Base-by-base conservation (phyloP, 73 alveolate species). In the Paramecium pentaurelia region DNA sequence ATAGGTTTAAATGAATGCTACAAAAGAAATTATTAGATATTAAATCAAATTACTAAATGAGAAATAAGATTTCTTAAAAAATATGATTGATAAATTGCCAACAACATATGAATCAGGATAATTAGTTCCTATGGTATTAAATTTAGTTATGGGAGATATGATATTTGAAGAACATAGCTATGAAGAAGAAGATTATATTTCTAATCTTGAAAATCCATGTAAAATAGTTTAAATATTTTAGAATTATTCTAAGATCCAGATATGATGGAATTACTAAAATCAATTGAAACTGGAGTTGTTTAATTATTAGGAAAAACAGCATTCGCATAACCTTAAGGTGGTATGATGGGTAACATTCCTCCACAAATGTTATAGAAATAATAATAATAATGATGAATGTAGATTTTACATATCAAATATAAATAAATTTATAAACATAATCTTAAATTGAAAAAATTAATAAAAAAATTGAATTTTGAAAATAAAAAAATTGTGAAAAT, bases 121-220 rank as follows among this genome's bases (percentile, higher is more conserved):
- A 88, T 88, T 88, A 14, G 94, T 88, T 45, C 92, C 94, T 30
- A 89, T 89, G 80, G 92, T 89, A 30, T 54, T 89, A 37, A 71
- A 89, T 51, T 45, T 89, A 42, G 77, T 89, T 49, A 89, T 89
- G 71, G 88, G 88, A 42, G 94, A 89, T 89, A 60, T 89, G 60
- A 83, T 89, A 28, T 89, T 71, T 36, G 94, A 89, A 71, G 94
- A 89, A 71, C 75, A 71, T 83, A 71, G 92, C 75, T 89, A 71
- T 59, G 94, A 89, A 71, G 94, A 89, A 34, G 94, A 89, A 71
- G 94, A 89, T 27, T 71, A 89, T 85, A 89, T 89, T 40, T 71
- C 75, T 28, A 89, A 89, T 51, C 84, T 89, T 20, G 88, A 89
- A 30, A 83, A 89, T 49, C 94, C 80, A 89, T 60, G 94, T 47